phyloP scores from a whole-genome alignment of 2,329 filamentous ascomycete species.

The Paramyrothecium sp. region DNA sequence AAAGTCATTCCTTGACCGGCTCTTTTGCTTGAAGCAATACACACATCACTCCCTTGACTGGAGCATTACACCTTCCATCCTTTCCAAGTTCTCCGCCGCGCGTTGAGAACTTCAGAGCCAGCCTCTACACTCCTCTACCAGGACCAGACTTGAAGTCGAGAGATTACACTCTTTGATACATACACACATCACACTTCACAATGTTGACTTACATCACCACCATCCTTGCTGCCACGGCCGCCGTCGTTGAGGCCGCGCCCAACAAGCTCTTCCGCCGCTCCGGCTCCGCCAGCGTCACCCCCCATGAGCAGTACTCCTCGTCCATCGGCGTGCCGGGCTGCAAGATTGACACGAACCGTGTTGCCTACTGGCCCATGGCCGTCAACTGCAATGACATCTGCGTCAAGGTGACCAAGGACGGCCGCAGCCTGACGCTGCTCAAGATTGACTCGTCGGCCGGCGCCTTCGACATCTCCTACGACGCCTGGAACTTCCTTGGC shows the following conservation, averaged over 20 bases:
- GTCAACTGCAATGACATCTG: slow-evolving; percentile 57
- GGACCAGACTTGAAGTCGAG: neutral
- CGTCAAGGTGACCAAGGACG: slow-evolving; percentile 48
- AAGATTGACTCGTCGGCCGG: slow-evolving; percentile 55
- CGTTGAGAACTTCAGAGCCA: slow-evolving; percentile 24
- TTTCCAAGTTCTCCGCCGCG: slow-evolving; percentile 22
- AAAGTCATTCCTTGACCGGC: slow-evolving; percentile 17
- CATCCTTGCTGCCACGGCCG: slow-evolving; percentile 26
- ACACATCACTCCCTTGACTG: no score
- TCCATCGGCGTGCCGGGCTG: slow-evolving; percentile 59
- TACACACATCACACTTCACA: slow-evolving; percentile 11
- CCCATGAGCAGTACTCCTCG: slow-evolving; percentile 55
- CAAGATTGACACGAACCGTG: slow-evolving; percentile 59
- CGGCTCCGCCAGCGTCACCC: slow-evolving; percentile 41
- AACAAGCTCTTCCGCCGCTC: slow-evolving; percentile 19
- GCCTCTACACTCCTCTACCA: slow-evolving; percentile 13
- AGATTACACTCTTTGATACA: slow-evolving; percentile 3
- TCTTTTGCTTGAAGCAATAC: neutral
- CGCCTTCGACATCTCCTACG: slow-evolving; percentile 59
- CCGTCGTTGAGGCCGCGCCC: slow-evolving; percentile 24
- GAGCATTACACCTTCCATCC: slow-evolving; percentile 8
- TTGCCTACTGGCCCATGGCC: slow-evolving; percentile 58
- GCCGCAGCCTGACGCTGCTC: slow-evolving; percentile 54
- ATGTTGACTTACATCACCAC: slow-evolving; percentile 28
- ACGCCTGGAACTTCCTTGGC: slow-evolving; percentile 59